Percentiles rank a stretch among this genome's conserved stretches.
Evolutionary conservation across 495 filamentous ascomycete species (phyloP).

Genomic region (Podospora australis): DNA sequence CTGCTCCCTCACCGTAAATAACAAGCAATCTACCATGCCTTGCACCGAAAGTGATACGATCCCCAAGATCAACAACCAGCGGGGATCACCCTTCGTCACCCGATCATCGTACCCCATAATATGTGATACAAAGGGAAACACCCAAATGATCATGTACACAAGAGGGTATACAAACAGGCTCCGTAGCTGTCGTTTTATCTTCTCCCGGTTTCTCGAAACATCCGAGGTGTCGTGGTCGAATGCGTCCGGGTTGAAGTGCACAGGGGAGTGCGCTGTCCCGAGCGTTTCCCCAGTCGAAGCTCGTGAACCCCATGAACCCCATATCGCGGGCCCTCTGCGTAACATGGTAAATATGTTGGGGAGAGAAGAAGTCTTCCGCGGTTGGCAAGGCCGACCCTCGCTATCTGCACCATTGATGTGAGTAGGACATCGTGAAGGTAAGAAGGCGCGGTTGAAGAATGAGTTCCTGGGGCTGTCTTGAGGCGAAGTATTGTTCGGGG

Average conservation of each 20-base stretch:
- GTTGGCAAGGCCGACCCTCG: not conserved
- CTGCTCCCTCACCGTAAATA: slow-evolving; percentile 60
- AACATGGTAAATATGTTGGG: slow-evolving; percentile 20
- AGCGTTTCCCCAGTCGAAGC: not conserved
- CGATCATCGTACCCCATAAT: slow-evolving; percentile 52
- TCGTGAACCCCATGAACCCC: slow-evolving; percentile 5
- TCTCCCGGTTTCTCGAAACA: slow-evolving; percentile 38
- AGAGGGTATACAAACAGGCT: slow-evolving; percentile 66
- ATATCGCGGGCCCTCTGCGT: slow-evolving; percentile 15
- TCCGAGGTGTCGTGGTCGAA: slow-evolving; percentile 3
- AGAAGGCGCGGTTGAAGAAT: not conserved
- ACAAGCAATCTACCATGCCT: slow-evolving; percentile 57
- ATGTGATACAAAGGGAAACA: slow-evolving; percentile 61
- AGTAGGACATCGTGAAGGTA: not conserved
- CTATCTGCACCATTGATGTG: not conserved
- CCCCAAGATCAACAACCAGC: slow-evolving; percentile 47
- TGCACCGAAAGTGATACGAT: slow-evolving; percentile 53
- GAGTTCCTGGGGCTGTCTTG: too few species aligned
- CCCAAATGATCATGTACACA: slow-evolving; percentile 65
- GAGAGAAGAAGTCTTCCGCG: not conserved
- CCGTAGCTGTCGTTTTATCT: slow-evolving; percentile 59
- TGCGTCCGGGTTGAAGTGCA: slow-evolving; percentile 35
- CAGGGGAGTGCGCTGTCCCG: slow-evolving; percentile 6
- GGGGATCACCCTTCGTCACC: slow-evolving; percentile 37
- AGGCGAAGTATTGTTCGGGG: too few species aligned